These are phyloP conservation scores for Saprolegnia diclina DNA, from an alignment of 352 stramenopile genomes.

Conservation along the genomic window DNA sequence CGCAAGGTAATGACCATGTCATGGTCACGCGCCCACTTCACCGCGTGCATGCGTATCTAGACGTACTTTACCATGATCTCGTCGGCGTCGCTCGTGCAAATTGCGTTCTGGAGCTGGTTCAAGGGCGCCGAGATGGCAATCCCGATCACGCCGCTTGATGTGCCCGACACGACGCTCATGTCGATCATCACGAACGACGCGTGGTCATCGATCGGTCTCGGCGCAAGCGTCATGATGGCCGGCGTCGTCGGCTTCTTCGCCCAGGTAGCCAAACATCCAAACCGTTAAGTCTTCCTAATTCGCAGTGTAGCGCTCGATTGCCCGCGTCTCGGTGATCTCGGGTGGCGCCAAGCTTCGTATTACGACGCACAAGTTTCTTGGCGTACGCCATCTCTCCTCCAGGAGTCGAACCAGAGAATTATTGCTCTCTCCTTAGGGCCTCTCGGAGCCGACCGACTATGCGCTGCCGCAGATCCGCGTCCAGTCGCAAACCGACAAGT, in stretches of 20 bases:
- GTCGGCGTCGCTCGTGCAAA: slow-evolving; percentile 63
- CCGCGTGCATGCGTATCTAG: slow-evolving; percentile 31
- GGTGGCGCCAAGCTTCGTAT: slow-evolving; percentile 77
- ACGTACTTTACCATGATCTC: slow-evolving; percentile 78
- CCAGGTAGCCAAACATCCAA: slow-evolving; percentile 36
- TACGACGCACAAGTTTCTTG: slow-evolving; percentile 85
- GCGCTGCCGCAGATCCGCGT: slow-evolving; percentile 62
- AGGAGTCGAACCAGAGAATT: background rate
- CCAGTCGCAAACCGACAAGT: slow-evolving; percentile 77
- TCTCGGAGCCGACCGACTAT: slow-evolving; percentile 58
- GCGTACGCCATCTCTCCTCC: slow-evolving; percentile 35
- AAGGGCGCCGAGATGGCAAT: slow-evolving; percentile 77
- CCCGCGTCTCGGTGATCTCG: slow-evolving; percentile 66
- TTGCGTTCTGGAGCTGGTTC: slow-evolving; percentile 85
- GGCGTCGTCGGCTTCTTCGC: slow-evolving; percentile 79
- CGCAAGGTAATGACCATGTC: slow-evolving; percentile 49
- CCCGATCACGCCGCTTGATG: background rate
- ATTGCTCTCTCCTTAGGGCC: slow-evolving; percentile 35
- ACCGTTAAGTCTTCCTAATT: background rate
- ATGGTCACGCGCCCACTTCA: background rate
- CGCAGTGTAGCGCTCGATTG: slow-evolving; percentile 53
- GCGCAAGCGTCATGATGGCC: slow-evolving; percentile 71
- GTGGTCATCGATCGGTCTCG: slow-evolving; percentile 71
- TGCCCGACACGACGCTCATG: slow-evolving; percentile 51
- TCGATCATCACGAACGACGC: slow-evolving; percentile 77